Percentiles rank a stretch among this genome's conserved stretches.
Evolutionary conservation across 345 rosid genomes (phyloP).

Genomic region (Populus simonii): DNA sequence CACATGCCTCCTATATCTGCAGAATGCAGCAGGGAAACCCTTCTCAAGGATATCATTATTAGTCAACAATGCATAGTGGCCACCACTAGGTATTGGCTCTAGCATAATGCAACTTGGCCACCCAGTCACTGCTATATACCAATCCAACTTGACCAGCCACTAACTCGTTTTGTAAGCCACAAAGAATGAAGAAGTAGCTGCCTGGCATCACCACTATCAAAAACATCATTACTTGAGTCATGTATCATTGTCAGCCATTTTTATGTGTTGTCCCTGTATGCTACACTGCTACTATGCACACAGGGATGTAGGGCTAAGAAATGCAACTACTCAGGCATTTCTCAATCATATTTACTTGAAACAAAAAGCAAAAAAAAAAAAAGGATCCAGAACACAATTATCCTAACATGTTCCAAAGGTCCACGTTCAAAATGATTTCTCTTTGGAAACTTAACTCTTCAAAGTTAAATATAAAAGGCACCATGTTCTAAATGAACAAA

Average conservation of each 20-base stretch:
- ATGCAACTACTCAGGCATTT: not conserved
- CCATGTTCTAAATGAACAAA: not conserved
- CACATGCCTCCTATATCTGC: not conserved
- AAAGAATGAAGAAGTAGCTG: not conserved
- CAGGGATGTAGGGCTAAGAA: not conserved
- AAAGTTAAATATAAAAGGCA: not conserved
- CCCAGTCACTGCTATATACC: not conserved
- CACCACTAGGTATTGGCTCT: not conserved
- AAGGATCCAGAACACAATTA: not conserved
- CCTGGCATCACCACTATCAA: not conserved
- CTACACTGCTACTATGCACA: not conserved
- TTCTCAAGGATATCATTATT: not conserved
- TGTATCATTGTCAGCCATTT: not conserved
- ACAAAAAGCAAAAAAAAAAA: not conserved
- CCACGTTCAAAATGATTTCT: not conserved
- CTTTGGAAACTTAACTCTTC: not conserved
- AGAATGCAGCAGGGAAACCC: not conserved
- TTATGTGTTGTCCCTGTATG: not conserved
- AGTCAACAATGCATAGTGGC: not conserved
- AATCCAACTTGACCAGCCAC: slow-evolving; percentile 5
- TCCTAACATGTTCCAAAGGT: not conserved
- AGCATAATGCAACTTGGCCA: slow-evolving; percentile 5
- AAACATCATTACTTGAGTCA: not conserved
- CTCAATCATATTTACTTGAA: not conserved
- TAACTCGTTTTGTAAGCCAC: not conserved